Evolutionary conservation across 2,329 filamentous ascomycete species (phyloP).

Genomic region (Plenodomus lindquistii): DNA sequence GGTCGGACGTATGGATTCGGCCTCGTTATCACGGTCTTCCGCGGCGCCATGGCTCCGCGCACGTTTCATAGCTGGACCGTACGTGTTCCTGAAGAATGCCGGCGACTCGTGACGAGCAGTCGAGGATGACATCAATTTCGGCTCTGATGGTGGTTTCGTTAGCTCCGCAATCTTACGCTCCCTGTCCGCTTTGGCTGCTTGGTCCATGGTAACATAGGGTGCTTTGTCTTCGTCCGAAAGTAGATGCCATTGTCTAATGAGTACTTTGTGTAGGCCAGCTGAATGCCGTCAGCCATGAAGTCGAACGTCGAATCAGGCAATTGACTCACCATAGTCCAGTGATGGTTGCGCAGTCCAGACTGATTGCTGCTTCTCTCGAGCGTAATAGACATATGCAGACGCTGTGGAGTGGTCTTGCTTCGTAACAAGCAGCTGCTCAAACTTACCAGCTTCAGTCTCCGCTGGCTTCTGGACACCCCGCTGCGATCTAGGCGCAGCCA

Average conservation of each 20-base stretch:
- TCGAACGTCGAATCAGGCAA: neutral
- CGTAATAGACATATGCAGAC: slow-evolving; percentile 23
- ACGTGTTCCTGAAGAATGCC: slow-evolving; percentile 22
- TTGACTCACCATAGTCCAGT: slow-evolving; percentile 18
- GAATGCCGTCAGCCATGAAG: neutral
- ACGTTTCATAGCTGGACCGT: slow-evolving; percentile 25
- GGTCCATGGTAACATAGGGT: slow-evolving; percentile 15
- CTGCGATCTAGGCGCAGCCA: neutral
- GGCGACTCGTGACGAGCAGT: slow-evolving; percentile 31
- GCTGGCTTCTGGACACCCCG: neutral
- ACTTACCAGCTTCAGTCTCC: slow-evolving; percentile 10
- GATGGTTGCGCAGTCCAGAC: slow-evolving; percentile 17
- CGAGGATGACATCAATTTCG: slow-evolving; percentile 21
- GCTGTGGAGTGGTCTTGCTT: slow-evolving; percentile 9
- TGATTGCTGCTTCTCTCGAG: slow-evolving; percentile 14
- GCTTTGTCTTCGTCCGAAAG: slow-evolving; percentile 23
- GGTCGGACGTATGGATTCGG: slow-evolving; percentile 5
- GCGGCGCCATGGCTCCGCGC: slow-evolving; percentile 10
- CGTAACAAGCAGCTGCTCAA: slow-evolving; percentile 1
- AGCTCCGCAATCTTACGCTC: slow-evolving; percentile 4
- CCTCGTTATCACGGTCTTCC: slow-evolving; percentile 5
- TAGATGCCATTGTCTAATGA: slow-evolving; percentile 20
- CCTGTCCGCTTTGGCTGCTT: slow-evolving; percentile 9
- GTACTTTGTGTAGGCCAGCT: slow-evolving; percentile 20
- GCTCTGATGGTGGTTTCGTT: slow-evolving; percentile 6